Base-by-base conservation (phyloP, 441 rosid species). In the Populus hybrid region DNA sequence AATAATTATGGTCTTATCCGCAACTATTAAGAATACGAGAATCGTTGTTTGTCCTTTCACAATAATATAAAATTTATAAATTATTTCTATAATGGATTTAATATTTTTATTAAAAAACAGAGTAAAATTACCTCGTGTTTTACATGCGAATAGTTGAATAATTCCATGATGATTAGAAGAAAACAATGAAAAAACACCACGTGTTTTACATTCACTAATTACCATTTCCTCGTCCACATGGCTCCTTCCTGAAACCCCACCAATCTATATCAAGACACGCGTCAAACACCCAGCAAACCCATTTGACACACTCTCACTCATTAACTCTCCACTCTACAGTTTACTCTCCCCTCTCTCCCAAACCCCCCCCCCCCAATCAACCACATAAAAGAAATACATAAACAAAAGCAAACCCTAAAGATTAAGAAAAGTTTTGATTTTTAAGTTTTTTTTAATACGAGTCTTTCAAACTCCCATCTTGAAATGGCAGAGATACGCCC, bases 401-500 rank as follows among this genome's bases (percentile, higher is more conserved):
- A 36, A 56, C 14, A 23, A 21, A 64, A 11, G 42, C 70, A 59
- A 72, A 72, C 80, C 68, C 76, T 59, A 73, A 7, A 36, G 29
- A 21, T 21, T 9, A 11, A 28, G 35, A 18, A 18, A 3, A 36
- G 23, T 10, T 21, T 56, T 56, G 63, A 20, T 61, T 61, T 21
- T 61, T 10, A 21, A 23, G 28, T 61, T 21, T 61, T 61, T 61
- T 23, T 61, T 10, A 10, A 21, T 61, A 61, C 14, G 23, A 61
- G 56, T 14, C 24, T 74, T 67, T 38, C 29, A 72, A 67, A 28
- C 14, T 31, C 3, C 33, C 33, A 3, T 59, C 50, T 59, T 8
- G 1, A 50, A 24, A 92, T 92, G 97, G 91, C 83, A 23, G 93
- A 90, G 56, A 79, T 82, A 75, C 83, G 71, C 36, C 80, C 83